These are phyloP conservation scores for Dentipellis sp. DNA, from an alignment of 768 basidiomycete species.

Conservation along the genomic window DNA sequence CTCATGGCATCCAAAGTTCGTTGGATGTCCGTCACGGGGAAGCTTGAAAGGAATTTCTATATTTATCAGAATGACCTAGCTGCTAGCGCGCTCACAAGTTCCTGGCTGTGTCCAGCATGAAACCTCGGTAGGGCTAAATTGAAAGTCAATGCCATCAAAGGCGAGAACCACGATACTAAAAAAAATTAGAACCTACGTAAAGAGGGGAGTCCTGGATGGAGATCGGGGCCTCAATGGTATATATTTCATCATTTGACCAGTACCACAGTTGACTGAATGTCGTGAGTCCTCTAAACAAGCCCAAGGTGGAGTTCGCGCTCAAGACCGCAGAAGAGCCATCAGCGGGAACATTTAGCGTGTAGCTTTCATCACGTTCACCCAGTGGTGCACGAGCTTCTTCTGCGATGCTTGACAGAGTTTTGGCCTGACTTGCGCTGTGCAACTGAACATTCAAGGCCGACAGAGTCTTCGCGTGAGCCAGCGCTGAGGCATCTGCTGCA, in stretches of 20 bases:
- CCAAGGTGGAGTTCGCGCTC: constrained; percentile 54
- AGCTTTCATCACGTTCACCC: constrained; percentile 47
- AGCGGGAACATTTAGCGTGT: constrained; percentile 44
- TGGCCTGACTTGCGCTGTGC: not conserved
- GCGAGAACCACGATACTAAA: not conserved
- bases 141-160: not conserved
- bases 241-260: constrained; percentile 34
- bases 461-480: constrained; percentile 33
- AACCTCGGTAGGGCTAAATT: constrained; percentile 56
- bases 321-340: constrained; percentile 46
- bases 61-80: not conserved
- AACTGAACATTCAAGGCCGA: constrained; percentile 24
- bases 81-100: constrained; percentile 42
- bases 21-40: constrained; percentile 27
- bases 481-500: constrained; percentile 28
- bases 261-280: constrained; percentile 68
- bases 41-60: constrained; percentile 17
- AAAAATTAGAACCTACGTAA: constrained; percentile 36
- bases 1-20: constrained; percentile 45
- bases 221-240: constrained; percentile 47
- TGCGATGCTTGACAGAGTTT: constrained; percentile 24
- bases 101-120: constrained; percentile 73
- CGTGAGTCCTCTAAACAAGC: constrained; percentile 63
- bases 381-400: constrained; percentile 42
- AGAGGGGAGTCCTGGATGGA: constrained; percentile 55